A percentile compares a stretch with the other conserved stretches of the same genome.
These are phyloP conservation scores for Volvox africanus DNA, from an alignment of 139 green algal genomes.

Conservation along the genomic window DNA sequence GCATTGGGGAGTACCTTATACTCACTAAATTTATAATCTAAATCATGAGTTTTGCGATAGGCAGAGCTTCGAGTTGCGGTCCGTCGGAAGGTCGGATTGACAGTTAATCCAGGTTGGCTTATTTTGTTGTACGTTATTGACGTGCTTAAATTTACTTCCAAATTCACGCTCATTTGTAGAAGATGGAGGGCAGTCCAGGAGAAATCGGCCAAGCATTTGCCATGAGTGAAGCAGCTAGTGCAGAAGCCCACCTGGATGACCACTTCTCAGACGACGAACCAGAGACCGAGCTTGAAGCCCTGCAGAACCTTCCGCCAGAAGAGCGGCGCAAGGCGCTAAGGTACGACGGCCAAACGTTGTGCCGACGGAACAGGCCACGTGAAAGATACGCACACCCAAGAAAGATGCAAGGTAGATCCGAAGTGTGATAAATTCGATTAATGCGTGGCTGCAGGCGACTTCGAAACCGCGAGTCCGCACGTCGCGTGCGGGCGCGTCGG, in stretches of 20 bases:
- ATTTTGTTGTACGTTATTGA: too few species aligned
- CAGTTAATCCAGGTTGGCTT: too few species aligned
- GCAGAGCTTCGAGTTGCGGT: too few species aligned
- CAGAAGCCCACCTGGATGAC: background rate
- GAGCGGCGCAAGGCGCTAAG: slow-evolving; percentile 34
- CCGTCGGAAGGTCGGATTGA: too few species aligned
- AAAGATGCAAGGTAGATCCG: too few species aligned
- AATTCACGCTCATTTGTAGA: background rate
- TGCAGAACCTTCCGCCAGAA: slow-evolving; percentile 18
- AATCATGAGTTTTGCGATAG: too few species aligned
- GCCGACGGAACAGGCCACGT: too few species aligned
- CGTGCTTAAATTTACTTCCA: too few species aligned
- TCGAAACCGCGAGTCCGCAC: slow-evolving; percentile 44
- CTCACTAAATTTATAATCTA: too few species aligned
- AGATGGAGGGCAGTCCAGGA: background rate
- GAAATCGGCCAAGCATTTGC: background rate
- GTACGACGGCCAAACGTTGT: background rate
- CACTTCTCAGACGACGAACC: slow-evolving; percentile 15
- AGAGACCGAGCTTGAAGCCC: slow-evolving; percentile 19
- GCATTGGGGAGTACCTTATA: too few species aligned
- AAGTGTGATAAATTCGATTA: too few species aligned
- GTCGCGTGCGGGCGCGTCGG: slow-evolving; percentile 30
- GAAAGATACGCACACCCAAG: too few species aligned
- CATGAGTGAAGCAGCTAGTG: slow-evolving; percentile 2
- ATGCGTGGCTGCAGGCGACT: slow-evolving; percentile 24